Percentiles rank a stretch among this genome's conserved stretches.
Evolutionary conservation across 2,329 filamentous ascomycete species (phyloP).

Genomic region (Bipolaris gigantea): DNA sequence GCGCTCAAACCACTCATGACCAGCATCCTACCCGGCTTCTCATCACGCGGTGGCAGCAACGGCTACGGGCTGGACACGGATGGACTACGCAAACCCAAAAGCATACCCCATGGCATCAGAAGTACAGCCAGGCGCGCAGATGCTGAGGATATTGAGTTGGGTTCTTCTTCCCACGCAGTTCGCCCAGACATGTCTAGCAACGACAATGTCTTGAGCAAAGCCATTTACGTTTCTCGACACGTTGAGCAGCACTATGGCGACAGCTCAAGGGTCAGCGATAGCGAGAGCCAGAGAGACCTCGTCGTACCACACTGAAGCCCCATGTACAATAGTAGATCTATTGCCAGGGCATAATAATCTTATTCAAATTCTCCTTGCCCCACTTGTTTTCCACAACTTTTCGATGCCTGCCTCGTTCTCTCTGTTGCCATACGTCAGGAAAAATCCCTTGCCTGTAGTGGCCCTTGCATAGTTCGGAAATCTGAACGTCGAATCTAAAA

Average conservation of each 20-base stretch:
- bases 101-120: not conserved
- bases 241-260: slow-evolving; percentile 7
- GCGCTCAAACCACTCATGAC: slow-evolving; percentile 35
- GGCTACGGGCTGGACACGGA: slow-evolving; percentile 10
- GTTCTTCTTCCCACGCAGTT: not conserved
- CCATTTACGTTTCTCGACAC: slow-evolving; percentile 5
- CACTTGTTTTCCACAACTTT: not conserved
- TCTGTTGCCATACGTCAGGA: not conserved
- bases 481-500: not conserved
- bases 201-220: slow-evolving; percentile 11
- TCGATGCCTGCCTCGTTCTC: not conserved
- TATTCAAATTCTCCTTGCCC: too few species aligned
- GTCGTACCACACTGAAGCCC: not conserved
- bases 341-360: too few species aligned
- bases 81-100: not conserved
- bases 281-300: slow-evolving; percentile 8
- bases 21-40: slow-evolving; percentile 26
- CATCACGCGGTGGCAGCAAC: slow-evolving; percentile 12
- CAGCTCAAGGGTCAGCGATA: not conserved
- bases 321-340: not conserved
- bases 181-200: slow-evolving; percentile 2
- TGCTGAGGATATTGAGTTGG: slow-evolving; percentile 20
- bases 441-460: not conserved
- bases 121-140: slow-evolving; percentile 5
- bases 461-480: not conserved